Conservation (phyloP, 306 rosid genomes). For the Lablab purpureus region DNA sequence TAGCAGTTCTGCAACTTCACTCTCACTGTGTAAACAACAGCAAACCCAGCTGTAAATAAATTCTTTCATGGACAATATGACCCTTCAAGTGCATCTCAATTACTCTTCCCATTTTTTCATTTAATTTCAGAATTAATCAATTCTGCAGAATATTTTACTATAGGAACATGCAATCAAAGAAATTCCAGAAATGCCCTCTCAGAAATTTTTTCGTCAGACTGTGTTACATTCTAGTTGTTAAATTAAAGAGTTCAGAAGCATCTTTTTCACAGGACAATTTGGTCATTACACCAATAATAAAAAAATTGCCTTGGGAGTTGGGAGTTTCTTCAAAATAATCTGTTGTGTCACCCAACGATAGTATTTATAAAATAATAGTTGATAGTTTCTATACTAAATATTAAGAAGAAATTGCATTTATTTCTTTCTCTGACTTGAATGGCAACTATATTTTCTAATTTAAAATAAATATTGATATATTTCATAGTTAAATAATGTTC, state of each 20-base stretch:
- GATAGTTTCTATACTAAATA: not conserved
- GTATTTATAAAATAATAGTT: not conserved
- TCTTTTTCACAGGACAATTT: slow-evolving; percentile 39
- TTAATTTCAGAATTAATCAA: slow-evolving; percentile 3
- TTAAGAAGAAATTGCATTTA: not conserved
- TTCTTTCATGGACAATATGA: not conserved
- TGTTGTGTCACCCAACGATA: not conserved
- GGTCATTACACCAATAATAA: slow-evolving; percentile 48
- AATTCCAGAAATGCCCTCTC: slow-evolving; percentile 24
- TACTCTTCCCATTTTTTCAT: not conserved
- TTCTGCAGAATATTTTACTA: not conserved
- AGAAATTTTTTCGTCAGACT: slow-evolving; percentile 43
- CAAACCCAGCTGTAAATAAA: slow-evolving; percentile 40
- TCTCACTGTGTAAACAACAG: slow-evolving; percentile 31
- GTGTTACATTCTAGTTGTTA: slow-evolving; percentile 36
- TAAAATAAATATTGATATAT: too few species aligned
- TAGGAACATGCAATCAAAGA: not conserved
- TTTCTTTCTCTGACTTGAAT: too few species aligned
- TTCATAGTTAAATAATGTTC: too few species aligned
- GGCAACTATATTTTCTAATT: too few species aligned
- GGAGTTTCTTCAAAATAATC: slow-evolving; percentile 38
- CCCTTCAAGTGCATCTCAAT: slow-evolving; percentile 4
- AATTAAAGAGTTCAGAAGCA: not conserved
- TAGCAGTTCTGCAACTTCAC: slow-evolving; percentile 35
- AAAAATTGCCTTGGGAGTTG: slow-evolving; percentile 39